Evolutionary conservation across 352 stramenopile species (phyloP), one percentile per base, ranked within the genome.

Genomic region (Saprolegnia parasitica): DNA sequence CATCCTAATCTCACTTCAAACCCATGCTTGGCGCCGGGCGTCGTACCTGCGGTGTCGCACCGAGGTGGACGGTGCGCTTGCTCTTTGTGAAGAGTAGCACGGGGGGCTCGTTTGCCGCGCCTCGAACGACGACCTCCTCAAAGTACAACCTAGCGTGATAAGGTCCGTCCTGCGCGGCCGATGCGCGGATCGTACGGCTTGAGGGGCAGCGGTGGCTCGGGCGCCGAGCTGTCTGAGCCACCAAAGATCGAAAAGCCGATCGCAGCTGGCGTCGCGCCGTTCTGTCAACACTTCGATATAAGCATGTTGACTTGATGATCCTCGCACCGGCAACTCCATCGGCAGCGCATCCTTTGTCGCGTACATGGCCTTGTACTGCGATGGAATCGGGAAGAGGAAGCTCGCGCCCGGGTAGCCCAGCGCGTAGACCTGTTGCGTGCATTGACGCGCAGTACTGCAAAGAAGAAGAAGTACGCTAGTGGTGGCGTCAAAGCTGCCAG

Each of bases 301-400:
- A n/a, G 47, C 11, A 24, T 32, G 8, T 10, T 0, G 21, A 16
- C 20, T 20, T 55, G 47, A 40, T 21, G 21, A 50, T 35, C 9
- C 60, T 50, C 40, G 4, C 49, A 95, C 86, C 37, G 87, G 86
- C 23, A 95, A 92, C 56, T 93, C 87, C 56, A 95, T 77, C 0
- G 87, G 87, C 10, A 95, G 78, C 42, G 89, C 80, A 0, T 81
- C 91, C 61, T 87, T 82, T 55, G 88, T 85, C 61, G 85, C 68
- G 68, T 95, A 95, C 61, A 93, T 61, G 49, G 90, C 72, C 15
- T 72, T 74, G 64, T 91, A 92, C 68, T 92, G 77, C 1, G 73
- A 65, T 56, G 87, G 87, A 60, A 95, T 93, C 6, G 87, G 84
- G 66, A 95, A 95, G 35, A 77, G 86, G 58, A 95, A 71, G 50